Conservation (phyloP, 495 filamentous ascomycete genomes). For the Lasiosphaeria ovina region DNA sequence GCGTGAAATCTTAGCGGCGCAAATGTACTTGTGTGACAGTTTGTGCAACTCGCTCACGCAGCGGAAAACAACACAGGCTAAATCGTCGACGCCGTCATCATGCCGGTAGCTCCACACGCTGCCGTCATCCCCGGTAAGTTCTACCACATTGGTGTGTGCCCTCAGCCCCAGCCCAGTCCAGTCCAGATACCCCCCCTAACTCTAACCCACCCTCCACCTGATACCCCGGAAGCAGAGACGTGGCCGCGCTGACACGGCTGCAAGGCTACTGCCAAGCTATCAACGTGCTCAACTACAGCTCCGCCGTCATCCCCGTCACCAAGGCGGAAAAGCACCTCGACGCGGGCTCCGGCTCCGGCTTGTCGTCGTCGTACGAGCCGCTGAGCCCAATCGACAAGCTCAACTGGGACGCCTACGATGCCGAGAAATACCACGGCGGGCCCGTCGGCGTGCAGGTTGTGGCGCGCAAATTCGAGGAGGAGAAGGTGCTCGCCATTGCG, state of each 20-base stretch:
- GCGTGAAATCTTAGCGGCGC: too few species aligned
- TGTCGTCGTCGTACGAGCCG: conserved; percentile 25
- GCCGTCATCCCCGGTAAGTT: conserved; percentile 36
- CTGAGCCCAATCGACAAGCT: conserved; percentile 33
- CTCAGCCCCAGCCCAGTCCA: too few species aligned
- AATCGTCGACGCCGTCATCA: conserved; percentile 51
- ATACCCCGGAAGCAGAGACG: too few species aligned
- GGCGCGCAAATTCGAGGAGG: conserved; percentile 47
- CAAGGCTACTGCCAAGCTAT: conserved; percentile 35
- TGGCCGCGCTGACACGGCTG: background rate
- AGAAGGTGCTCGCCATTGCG: conserved; percentile 44
- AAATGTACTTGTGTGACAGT: too few species aligned
- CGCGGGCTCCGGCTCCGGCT: conserved; percentile 12
- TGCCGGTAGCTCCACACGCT: conserved; percentile 58
- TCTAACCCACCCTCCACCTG: too few species aligned
- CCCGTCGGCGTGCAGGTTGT: conserved; percentile 52
- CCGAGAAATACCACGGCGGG: conserved; percentile 46
- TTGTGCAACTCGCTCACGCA: too few species aligned
- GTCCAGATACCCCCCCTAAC: too few species aligned
- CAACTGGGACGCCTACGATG: conserved; percentile 44
- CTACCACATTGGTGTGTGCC: conserved; percentile 23
- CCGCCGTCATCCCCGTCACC: conserved; percentile 47
- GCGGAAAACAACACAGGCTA: conserved; percentile 13
- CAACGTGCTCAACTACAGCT: conserved; percentile 47
- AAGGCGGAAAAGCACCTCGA: conserved; percentile 41